Evolutionary conservation across 2,329 filamentous ascomycete species (phyloP).

Genomic region (Cordyceps farinosa): DNA sequence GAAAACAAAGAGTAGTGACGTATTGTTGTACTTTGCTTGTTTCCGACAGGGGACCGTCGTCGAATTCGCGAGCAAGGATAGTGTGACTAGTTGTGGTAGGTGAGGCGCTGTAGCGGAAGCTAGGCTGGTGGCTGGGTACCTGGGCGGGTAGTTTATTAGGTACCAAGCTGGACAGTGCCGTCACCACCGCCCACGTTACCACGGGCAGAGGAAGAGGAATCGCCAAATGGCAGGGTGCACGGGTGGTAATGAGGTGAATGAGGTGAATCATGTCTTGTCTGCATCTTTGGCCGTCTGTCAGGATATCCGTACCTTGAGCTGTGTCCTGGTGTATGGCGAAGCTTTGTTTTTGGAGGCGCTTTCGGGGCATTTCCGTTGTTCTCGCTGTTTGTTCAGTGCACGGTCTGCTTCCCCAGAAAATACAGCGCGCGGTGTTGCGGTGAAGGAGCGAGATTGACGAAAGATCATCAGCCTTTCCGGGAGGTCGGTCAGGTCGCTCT

Average conservation of each 20-base stretch:
- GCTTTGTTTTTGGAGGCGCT: conserved; percentile 32
- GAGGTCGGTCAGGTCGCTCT: neutral
- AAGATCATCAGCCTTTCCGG: neutral
- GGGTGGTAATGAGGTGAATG: neutral
- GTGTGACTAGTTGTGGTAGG: neutral
- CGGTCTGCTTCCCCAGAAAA: neutral
- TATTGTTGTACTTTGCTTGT: conserved; percentile 1
- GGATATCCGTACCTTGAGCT: conserved; percentile 21
- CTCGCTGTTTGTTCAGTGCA: neutral
- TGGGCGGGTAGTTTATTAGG: neutral
- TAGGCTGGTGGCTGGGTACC: neutral
- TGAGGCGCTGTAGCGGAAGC: conserved; percentile 3
- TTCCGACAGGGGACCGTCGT: conserved; percentile 8
- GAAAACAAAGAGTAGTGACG: conserved; percentile 2
- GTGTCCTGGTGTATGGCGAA: conserved; percentile 35
- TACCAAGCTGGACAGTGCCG: neutral
- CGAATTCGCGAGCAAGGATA: conserved; percentile 7
- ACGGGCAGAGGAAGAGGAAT: neutral
- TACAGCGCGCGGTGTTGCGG: neutral
- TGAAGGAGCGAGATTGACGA: neutral
- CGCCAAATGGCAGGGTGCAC: neutral
- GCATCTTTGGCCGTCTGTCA: neutral
- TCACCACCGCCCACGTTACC: conserved; percentile 2
- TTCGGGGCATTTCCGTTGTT: conserved; percentile 28
- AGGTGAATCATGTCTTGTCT: neutral